Evolutionary conservation across 495 filamentous ascomycete species (phyloP), one percentile per base, ranked within the genome.

Genomic region (Podospora comata): DNA sequence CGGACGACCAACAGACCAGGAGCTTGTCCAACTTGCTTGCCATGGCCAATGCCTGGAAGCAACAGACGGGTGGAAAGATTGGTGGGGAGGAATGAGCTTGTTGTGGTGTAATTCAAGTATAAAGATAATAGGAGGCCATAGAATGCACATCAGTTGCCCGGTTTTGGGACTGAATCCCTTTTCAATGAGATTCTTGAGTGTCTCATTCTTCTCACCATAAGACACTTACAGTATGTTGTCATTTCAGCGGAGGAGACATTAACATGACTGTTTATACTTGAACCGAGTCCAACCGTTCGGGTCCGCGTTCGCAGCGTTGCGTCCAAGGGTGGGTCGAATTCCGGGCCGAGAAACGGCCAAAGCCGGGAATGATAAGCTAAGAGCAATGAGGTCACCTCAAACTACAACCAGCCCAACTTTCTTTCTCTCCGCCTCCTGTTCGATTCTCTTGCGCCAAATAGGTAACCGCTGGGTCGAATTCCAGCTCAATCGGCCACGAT

Each of bases 11-110:
- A 79, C 90, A 91, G 71, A 90, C 91, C 67, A 90, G 90, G 68
- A 92, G 91, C 68, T 83, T 97, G 75, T 90, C 91, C 28, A 92
- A 90, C 74, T 79, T 98, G 77, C 80, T 97, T 72, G 88, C 90
- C 70, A 91, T 87, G 85, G 95, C 94, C 65, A 89, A 92, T 72
- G 85, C 88, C 62, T 99, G 94, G 95, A 99, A 97, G 82, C 85
- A 93, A 78, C 85, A 93, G 79, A 80, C 82, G 23, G 81, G 81
- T 64, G 74, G 84, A 58, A 71, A 56, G 26, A 73, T 73, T 48
- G 65, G 44, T 16, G 72, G 39, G 13, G 39, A 48, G 39, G 39
- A 48, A 48, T 48, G 9, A 48, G 2, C 15, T 48, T 48, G 39
- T 48, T 3, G 39, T 16, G 15, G 39, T 48, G 9, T 48, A 48